These are phyloP conservation scores for Canavalia gladiata DNA, from an alignment of 306 rosid genomes.

Conservation along the genomic window DNA sequence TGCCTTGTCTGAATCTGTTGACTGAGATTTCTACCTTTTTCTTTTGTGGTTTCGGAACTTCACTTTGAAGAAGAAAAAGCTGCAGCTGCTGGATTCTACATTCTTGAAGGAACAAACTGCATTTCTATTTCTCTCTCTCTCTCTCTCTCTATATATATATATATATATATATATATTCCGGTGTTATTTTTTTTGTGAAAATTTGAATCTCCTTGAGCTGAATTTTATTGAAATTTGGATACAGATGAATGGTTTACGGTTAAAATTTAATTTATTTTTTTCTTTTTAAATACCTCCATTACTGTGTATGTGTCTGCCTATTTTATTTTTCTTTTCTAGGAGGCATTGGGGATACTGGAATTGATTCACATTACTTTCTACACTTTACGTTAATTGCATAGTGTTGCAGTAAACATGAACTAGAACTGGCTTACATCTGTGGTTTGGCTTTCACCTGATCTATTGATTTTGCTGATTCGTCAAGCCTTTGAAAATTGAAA, in stretches of 20 bases:
- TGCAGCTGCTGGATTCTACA: slow-evolving; percentile 15
- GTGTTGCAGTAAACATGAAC: slow-evolving; percentile 11
- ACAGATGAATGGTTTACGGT: background rate
- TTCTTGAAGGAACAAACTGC: slow-evolving; percentile 1
- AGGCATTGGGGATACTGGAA: slow-evolving; percentile 1
- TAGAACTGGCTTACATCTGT: slow-evolving; percentile 21
- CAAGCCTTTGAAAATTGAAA: background rate
- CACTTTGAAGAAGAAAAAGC: slow-evolving; percentile 22
- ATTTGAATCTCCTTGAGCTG: slow-evolving; percentile 4
- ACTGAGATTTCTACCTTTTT: slow-evolving; percentile 33
- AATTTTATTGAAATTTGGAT: background rate
- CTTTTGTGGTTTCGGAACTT: slow-evolving; percentile 20
- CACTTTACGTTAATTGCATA: slow-evolving; percentile 9
- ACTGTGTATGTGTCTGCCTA: background rate
- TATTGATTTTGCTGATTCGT: slow-evolving; percentile 32
- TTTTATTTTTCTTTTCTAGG: background rate
- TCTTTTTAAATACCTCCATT: background rate
- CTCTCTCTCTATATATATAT: background rate
- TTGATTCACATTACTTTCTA: slow-evolving; percentile 1
- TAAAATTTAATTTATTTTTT: background rate
- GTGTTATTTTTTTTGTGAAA: background rate
- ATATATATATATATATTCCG: background rate
- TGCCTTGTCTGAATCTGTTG: slow-evolving; percentile 45
- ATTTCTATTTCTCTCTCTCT: background rate
- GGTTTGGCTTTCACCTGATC: slow-evolving; percentile 55